Conservation (phyloP, 192 early-diverging fungal species). For the Podochytrium sp. region DNA sequence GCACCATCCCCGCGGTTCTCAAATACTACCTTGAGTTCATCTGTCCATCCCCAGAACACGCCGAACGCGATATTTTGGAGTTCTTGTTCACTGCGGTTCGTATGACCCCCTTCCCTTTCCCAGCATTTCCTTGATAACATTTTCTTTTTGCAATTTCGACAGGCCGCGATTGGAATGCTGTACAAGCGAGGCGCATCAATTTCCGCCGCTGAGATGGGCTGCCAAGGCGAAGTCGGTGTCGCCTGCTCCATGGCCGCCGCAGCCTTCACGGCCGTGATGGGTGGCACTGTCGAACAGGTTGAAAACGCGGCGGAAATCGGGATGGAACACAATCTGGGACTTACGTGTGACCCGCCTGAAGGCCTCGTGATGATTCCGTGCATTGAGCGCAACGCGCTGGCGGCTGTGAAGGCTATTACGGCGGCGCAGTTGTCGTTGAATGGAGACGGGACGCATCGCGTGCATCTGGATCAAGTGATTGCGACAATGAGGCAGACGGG, state of each 20-base stretch:
- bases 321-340: constrained; percentile 69
- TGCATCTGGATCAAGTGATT: constrained; percentile 93
- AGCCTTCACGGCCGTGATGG: constrained; percentile 97
- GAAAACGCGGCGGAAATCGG: constrained; percentile 97
- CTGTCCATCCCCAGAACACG: constrained; percentile 67
- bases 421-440: constrained; percentile 94
- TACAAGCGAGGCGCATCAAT: constrained; percentile 95
- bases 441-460: constrained; percentile 87
- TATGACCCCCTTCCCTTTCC: no score
- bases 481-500: constrained; percentile 92
- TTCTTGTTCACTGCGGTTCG: constrained; percentile 86
- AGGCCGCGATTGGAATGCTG: constrained; percentile 92
- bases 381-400: constrained; percentile 93
- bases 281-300: constrained; percentile 84
- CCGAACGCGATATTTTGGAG: constrained; percentile 85
- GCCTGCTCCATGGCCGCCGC: constrained; percentile 96
- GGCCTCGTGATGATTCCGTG: constrained; percentile 96
- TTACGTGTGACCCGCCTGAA: constrained; percentile 78
- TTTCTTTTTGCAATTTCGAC: not conserved
- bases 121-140: no score
- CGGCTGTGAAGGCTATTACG: constrained; percentile 93
- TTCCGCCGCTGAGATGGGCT: constrained; percentile 95
- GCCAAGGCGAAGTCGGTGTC: constrained; percentile 97
- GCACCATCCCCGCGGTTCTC: constrained; percentile 90
- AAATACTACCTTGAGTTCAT: constrained; percentile 97